Base-by-base conservation (phyloP, 192 early-diverging fungal species). In the Linnemannia schmuckeri region DNA sequence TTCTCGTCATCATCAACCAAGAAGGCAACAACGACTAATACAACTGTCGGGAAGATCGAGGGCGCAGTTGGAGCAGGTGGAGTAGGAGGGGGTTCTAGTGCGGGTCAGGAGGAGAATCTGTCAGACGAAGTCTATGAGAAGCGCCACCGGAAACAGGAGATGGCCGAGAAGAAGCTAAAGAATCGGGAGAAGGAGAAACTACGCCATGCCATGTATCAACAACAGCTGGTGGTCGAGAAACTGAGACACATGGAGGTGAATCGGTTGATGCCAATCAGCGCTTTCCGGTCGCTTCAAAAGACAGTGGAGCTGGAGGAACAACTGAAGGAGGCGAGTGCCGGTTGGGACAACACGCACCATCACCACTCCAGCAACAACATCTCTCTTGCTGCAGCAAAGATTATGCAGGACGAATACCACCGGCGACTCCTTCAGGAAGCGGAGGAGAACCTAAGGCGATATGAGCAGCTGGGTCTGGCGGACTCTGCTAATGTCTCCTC, bases 111-210 rank as follows among this genome's bases (percentile, higher is more conserved):
- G 49, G 82, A 86, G 70, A 75, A 83, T 52, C 41, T 81, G 42
- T 44, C 83, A 10, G 89, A 91, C 61, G 89, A 80, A n/a, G 81
- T 84, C 38, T 93, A 93, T 66, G 76, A 90, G 35, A 88, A 89
- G 49, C 88, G 91, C 0, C 92, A 93, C 66, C 79, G 88, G 18
- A 92, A 92, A 55, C 88, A 90, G 55, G 91, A 93, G 72, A 83
- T 90, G 74, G 88, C 89, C 35, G 92, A 93, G 76, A 92, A 92
- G 73, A 92, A 89, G 69, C 61, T 91, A 44, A 93, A 92, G 74
- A 93, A 93, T 69, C 73, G 92, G 47, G 92, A 93, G 77, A 88
- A 88, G 66, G 92, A 93, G 80, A 88, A 88, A 35, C 70, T 93
- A 42, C 80, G 80, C 18, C 90, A 93, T 38, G 91, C 89, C 46